phyloP scores from a whole-genome alignment of 2,329 filamentous ascomycete species.

The Cryphonectria radicalis region DNA sequence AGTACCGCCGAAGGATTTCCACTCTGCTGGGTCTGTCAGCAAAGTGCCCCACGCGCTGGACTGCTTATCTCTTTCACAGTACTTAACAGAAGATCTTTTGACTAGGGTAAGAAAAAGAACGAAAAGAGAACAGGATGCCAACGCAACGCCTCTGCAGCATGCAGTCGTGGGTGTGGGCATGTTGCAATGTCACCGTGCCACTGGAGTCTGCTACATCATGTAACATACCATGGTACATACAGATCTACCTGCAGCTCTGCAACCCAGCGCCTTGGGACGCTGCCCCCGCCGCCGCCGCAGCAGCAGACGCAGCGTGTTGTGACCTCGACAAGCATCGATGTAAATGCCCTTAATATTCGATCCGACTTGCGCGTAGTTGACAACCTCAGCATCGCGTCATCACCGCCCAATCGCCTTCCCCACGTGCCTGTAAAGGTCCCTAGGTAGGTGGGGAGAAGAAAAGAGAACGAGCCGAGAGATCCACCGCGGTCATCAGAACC shows the following conservation, averaged over 20 bases:
- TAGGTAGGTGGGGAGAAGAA: neutral
- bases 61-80: neutral
- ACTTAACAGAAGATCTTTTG: neutral
- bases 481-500: neutral
- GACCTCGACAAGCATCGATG: neutral
- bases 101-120: neutral
- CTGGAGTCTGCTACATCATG: neutral
- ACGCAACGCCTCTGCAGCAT: neutral
- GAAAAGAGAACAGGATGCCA: neutral
- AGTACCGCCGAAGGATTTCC: constrained; percentile 1
- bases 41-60: neutral
- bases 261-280: neutral
- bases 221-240: neutral
- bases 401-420: neutral
- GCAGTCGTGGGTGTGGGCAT: neutral
- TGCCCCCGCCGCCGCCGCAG: too few species aligned
- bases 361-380: neutral
- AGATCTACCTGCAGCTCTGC: too few species aligned
- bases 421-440: neutral
- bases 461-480: neutral
- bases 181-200: neutral
- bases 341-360: neutral
- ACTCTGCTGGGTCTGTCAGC: neutral
- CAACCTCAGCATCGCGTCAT: neutral
- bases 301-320: neutral